Conservation (phyloP, 768 basidiomycete genomes). For the Xanthoconium purpureum region DNA sequence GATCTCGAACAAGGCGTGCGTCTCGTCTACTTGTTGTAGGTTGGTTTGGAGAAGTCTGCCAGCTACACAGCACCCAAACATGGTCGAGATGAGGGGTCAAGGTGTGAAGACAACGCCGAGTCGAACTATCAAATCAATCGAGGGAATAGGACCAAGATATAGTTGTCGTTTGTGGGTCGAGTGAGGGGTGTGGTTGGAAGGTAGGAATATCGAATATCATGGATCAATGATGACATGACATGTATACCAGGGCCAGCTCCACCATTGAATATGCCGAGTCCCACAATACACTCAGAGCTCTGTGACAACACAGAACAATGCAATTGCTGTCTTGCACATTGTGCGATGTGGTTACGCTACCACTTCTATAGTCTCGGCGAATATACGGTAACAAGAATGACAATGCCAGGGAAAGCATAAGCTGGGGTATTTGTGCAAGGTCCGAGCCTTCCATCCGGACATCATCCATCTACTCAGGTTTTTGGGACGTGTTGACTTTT, state of each 20-base stretch:
- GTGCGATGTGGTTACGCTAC: neutral
- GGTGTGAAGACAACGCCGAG: neutral
- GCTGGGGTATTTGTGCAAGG: slow-evolving; percentile 14
- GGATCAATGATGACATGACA: slow-evolving; percentile 3
- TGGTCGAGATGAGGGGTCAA: slow-evolving; percentile 23
- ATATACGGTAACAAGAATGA: slow-evolving; percentile 8
- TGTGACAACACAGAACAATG: slow-evolving; percentile 3
- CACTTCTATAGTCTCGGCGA: slow-evolving; percentile 12
- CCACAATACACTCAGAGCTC: neutral
- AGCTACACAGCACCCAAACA: slow-evolving; percentile 82
- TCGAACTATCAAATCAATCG: neutral
- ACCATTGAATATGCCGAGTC: slow-evolving; percentile 4
- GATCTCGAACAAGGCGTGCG: slow-evolving; percentile 78
- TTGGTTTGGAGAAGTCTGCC: slow-evolving; percentile 79
- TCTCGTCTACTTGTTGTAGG: slow-evolving; percentile 76
- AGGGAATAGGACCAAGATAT: neutral
- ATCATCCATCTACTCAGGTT: slow-evolving; percentile 27
- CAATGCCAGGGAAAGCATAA: neutral
- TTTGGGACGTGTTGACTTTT: slow-evolving; percentile 21
- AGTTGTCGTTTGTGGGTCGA: neutral
- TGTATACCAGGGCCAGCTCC: neutral
- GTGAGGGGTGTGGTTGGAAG: neutral
- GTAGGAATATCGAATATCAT: slow-evolving; percentile 14
- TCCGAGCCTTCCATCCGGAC: neutral
- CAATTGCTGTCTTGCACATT: slow-evolving; percentile 3